These are phyloP conservation scores for Camelina neglecta DNA, from an alignment of 345 rosid species.

Conservation along the genomic window DNA sequence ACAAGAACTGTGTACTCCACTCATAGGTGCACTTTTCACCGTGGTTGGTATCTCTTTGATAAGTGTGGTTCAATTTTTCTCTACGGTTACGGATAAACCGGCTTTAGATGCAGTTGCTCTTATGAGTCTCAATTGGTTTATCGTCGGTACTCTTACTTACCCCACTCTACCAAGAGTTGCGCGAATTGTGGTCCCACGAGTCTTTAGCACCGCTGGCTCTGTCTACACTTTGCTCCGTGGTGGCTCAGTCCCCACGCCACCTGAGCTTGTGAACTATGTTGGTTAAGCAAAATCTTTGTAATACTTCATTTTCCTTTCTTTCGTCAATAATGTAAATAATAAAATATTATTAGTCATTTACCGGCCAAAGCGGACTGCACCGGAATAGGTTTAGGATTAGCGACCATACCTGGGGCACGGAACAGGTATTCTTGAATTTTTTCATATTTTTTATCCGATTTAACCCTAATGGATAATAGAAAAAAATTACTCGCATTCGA, in stretches of 20 bases:
- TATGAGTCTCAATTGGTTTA: constrained; percentile 83
- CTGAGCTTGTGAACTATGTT: constrained; percentile 26
- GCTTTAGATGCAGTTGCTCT: constrained; percentile 82
- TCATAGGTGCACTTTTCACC: constrained; percentile 72
- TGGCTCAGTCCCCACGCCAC: constrained; percentile 18
- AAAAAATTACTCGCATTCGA: too few species aligned
- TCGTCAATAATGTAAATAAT: background rate
- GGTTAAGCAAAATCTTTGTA: constrained; percentile 20
- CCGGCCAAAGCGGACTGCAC: background rate
- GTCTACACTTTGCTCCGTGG: constrained; percentile 20
- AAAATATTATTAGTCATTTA: background rate
- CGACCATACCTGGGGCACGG: too few species aligned
- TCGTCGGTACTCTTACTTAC: constrained; percentile 75
- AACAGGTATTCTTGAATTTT: too few species aligned
- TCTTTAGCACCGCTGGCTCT: constrained; percentile 22
- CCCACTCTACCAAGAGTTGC: constrained; percentile 66
- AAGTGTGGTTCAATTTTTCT: constrained; percentile 73
- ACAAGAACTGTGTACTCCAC: constrained; percentile 71
- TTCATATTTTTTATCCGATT: too few species aligned
- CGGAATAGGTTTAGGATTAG: too few species aligned
- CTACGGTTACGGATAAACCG: constrained; percentile 63
- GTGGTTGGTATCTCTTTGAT: constrained; percentile 77
- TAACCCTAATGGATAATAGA: too few species aligned
- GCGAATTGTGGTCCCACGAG: constrained; percentile 45
- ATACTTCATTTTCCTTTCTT: background rate